Evolutionary conservation across 257 asterid species (phyloP), one percentile per base, ranked within the genome.

Genomic region (Eucommia ulmoides): DNA sequence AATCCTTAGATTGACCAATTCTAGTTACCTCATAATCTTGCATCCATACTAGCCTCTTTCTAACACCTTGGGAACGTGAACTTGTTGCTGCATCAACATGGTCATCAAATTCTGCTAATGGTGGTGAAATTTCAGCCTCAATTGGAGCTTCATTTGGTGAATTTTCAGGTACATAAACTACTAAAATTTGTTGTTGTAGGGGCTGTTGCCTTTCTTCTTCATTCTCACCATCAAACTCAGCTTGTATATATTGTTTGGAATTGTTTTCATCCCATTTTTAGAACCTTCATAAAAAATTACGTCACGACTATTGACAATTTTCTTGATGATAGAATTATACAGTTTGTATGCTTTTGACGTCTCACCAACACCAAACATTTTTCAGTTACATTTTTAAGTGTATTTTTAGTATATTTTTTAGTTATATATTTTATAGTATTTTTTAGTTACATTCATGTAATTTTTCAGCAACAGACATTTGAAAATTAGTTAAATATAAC

Each of bases 31-130:
- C 19, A 2, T 54, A 54, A 42, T 56, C 8, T 11, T 0, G 11
- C 45, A 55, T 55, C 60, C 60, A 55, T 55, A 52, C 42, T 23
- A 29, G 51, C 19, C n/a, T 23, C 45, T 7, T 45, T 19, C 42
- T 22, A 45, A 20, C 45, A 55, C 45, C 22, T 0, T 20, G 42
- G 25, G 7, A 29, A 29, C 38, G 12, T 29, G 38, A 29, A 29
- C 38, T 29, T 29, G 38, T 12, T 29, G 38, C 38, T 29, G 38
- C 38, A 29, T 29, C 38, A 29, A 29, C 12, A 29, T 12, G 38
- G 7, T 29, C 38, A 29, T 29, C 12, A 29, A 12, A 29, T 29
- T 29, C 38, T 29, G 12, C 12, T 29, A 12, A 12, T 29, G 38
- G 38, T 29, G 38, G 38, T 29, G 38, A 29, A 29, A 12, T 29